Conservation (phyloP, 805 yeast species). For the Nadsonia fulvescens region DNA sequence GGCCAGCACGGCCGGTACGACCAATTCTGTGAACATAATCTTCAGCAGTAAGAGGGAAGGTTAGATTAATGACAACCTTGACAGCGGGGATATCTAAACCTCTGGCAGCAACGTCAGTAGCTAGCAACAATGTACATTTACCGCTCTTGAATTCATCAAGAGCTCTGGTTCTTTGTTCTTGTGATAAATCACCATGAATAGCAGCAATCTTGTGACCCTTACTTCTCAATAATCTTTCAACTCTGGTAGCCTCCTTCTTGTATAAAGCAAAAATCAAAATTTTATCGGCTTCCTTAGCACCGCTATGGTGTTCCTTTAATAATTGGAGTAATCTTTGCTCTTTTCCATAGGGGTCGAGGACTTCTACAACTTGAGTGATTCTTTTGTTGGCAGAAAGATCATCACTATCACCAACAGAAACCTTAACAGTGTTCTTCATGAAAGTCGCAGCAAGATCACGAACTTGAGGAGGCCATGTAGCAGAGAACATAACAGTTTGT, state of each 20-base stretch:
- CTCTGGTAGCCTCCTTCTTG: conserved; percentile 89
- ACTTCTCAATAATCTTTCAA: conserved; percentile 55
- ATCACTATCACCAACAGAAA: conserved; percentile 85
- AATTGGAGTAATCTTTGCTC: conserved; percentile 59
- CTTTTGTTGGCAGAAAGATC: conserved; percentile 89
- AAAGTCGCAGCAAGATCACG: conserved; percentile 76
- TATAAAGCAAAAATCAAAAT: conserved; percentile 84
- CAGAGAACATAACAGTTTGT: conserved; percentile 96
- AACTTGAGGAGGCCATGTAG: conserved; percentile 99
- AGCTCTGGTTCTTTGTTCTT: conserved; percentile 80
- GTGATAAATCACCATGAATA: conserved; percentile 89
- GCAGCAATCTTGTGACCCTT: conserved; percentile 78
- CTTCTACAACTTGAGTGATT: conserved; percentile 86
- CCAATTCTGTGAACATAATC: conserved; percentile 96
- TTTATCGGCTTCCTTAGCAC: conserved; percentile 50
- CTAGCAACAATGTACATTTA: conserved; percentile 54
- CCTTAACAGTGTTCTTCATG: conserved; percentile 74
- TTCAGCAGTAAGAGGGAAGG: conserved; percentile 91
- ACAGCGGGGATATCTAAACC: conserved; percentile 97
- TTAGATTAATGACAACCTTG: conserved; percentile 81
- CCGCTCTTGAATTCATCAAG: conserved; percentile 74
- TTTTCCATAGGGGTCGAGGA: conserved; percentile 63
- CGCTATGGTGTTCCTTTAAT: conserved; percentile 56
- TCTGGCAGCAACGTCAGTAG: conserved; percentile 97
- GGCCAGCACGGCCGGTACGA: conserved; percentile 96